A percentile compares a stretch with the other conserved stretches of the same genome.
phyloP scores from a whole-genome alignment of 192 early-diverging fungal species.

The Spizellomyces sp. region DNA sequence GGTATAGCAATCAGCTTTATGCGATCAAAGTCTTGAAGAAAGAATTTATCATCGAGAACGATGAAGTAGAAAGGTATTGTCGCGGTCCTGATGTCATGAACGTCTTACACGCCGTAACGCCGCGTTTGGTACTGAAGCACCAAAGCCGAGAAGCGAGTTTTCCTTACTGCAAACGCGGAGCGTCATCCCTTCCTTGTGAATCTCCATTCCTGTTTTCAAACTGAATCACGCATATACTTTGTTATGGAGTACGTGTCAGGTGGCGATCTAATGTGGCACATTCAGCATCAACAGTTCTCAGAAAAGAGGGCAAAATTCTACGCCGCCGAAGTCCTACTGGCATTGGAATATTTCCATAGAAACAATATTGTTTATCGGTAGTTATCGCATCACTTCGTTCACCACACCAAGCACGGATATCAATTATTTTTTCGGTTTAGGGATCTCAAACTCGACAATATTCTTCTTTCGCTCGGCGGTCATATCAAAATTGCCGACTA shows the following conservation, averaged over 20 bases:
- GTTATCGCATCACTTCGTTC: neutral
- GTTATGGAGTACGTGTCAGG: constrained; percentile 98
- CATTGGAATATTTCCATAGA: constrained; percentile 94
- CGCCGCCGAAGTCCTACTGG: constrained; percentile 92
- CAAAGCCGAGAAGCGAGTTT: constrained; percentile 91
- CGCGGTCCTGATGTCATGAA: neutral
- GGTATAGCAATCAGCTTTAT: constrained; percentile 75
- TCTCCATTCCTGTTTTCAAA: constrained; percentile 96
- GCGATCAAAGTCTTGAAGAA: constrained; percentile 99
- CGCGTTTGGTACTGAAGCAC: constrained; percentile 45
- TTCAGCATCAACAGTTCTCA: constrained; percentile 89
- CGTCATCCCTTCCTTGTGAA: constrained; percentile 95
- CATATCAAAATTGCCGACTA: constrained; percentile 99
- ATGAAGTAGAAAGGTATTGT: constrained; percentile 84
- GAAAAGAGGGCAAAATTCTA: constrained; percentile 95
- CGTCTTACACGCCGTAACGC: too few relatives aligned
- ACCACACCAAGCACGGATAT: neutral
- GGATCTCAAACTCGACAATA: constrained; percentile 97
- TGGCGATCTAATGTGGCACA: constrained; percentile 99
- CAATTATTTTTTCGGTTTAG: constrained; percentile 32
- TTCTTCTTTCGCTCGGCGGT: constrained; percentile 86
- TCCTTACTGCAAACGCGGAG: constrained; percentile 87
- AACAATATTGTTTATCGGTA: constrained; percentile 88
- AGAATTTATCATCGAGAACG: constrained; percentile 96
- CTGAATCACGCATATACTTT: constrained; percentile 92